Percentiles rank a stretch among this genome's conserved stretches.
Conservation (phyloP, 176 grass and related monocot species). For the Carex scoparia region DNA sequence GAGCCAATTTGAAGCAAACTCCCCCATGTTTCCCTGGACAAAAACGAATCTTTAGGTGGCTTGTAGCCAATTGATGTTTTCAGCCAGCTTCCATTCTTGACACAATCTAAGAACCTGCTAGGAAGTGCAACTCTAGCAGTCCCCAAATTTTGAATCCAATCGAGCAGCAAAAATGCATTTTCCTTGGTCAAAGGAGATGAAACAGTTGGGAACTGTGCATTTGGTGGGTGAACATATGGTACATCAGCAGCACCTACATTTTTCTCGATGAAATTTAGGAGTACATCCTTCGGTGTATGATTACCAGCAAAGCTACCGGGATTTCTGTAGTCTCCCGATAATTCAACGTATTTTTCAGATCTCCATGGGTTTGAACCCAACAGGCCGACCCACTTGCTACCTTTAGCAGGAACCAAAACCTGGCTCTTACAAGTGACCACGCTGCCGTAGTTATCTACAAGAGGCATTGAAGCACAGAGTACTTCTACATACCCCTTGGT, state of each 20-base stretch:
- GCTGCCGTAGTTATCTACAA: constrained; percentile 41
- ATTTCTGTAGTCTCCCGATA: constrained; percentile 44
- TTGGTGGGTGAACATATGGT: constrained; percentile 47
- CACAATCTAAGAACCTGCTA: constrained; percentile 32
- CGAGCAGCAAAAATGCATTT: constrained; percentile 58
- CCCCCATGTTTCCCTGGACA: constrained; percentile 43
- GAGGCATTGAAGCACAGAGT: constrained; percentile 19
- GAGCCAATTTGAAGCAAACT: constrained; percentile 39
- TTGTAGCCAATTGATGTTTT: constrained; percentile 58
- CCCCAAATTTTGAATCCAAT: constrained; percentile 51
- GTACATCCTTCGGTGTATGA: constrained; percentile 22
- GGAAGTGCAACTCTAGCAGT: constrained; percentile 1
- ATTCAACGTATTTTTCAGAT: constrained; percentile 32
- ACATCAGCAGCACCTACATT: constrained; percentile 36
- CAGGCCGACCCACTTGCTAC: constrained; percentile 57
- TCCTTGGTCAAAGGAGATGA: constrained; percentile 39
- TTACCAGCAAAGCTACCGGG: constrained; percentile 33
- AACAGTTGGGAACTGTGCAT: constrained; percentile 33
- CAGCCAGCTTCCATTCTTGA: constrained; percentile 54
- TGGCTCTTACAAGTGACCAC: constrained; percentile 6
- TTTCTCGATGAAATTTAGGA: constrained; percentile 34
- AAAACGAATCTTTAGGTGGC: constrained; percentile 50
- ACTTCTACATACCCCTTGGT: not conserved
- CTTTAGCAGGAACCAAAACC: constrained; percentile 58
- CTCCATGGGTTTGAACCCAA: constrained; percentile 63